Percentiles rank a stretch among this genome's conserved stretches.
Conservation (phyloP, 108 stramenopile genomes). For the Parmales sp. region DNA sequence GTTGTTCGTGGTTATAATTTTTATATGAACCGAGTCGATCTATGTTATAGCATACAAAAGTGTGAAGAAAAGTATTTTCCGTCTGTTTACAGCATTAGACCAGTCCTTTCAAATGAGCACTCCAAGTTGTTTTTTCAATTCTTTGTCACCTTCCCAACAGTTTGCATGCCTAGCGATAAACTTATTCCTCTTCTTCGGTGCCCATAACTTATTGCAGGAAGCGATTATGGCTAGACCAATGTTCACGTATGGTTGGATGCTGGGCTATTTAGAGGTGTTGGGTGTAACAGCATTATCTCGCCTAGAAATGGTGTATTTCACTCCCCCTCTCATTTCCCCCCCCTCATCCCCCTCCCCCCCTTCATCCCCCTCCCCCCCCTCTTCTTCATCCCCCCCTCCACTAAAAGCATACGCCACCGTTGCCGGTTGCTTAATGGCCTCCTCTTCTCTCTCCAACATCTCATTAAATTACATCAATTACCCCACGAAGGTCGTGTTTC, state of each 20-base stretch:
- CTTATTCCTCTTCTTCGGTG: slow-evolving; percentile 76
- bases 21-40: too few species aligned
- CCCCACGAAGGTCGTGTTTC: slow-evolving; percentile 87
- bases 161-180: slow-evolving; percentile 23
- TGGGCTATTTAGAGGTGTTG: slow-evolving; percentile 87
- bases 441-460: slow-evolving; percentile 76
- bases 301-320: slow-evolving; percentile 16
- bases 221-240: slow-evolving; percentile 6
- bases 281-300: slow-evolving; percentile 49
- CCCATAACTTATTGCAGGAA: slow-evolving; percentile 83
- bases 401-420: slow-evolving; percentile 65
- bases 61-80: too few species aligned
- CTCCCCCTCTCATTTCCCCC: background rate
- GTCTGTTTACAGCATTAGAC: too few species aligned
- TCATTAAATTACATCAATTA: slow-evolving; percentile 92
- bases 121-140: background rate
- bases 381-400: slow-evolving; percentile 50
- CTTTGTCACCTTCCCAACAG: slow-evolving; percentile 22
- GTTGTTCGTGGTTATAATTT: too few species aligned
- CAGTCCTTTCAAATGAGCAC: too few species aligned
- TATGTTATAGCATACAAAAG: too few species aligned
- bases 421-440: slow-evolving; percentile 64
- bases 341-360: background rate
- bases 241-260: slow-evolving; percentile 48
- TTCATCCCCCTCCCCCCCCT: background rate